Percentiles rank a stretch among this genome's conserved stretches.
Evolutionary conservation across 2,329 filamentous ascomycete species (phyloP).

Genomic region (Microsporum ferrugineum): DNA sequence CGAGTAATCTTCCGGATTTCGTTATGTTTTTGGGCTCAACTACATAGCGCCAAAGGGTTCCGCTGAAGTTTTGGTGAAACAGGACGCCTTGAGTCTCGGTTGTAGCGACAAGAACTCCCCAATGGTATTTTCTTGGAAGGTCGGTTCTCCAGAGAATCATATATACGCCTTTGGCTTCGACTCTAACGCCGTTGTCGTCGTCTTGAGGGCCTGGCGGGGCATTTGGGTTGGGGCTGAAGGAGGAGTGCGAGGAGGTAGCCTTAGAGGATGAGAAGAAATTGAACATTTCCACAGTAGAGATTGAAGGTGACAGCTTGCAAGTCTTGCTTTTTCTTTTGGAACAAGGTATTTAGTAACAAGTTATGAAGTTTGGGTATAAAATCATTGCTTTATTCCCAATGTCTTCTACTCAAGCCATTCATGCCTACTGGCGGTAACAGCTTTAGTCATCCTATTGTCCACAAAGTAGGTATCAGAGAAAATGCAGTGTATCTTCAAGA

Average conservation of each 20-base stretch:
- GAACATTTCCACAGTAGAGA: background rate
- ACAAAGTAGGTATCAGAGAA: too few species aligned
- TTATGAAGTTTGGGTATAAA: too few species aligned
- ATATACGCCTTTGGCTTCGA: constrained; percentile 13
- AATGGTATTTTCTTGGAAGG: constrained; percentile 9
- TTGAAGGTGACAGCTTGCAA: background rate
- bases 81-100: constrained; percentile 8
- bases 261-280: background rate
- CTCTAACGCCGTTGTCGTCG: constrained; percentile 1
- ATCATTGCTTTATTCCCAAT: too few species aligned
- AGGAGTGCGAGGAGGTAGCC: background rate
- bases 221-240: background rate
- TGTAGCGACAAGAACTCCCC: constrained; percentile 13
- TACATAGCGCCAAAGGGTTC: constrained; percentile 9
- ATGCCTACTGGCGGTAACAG: too few species aligned
- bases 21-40: constrained; percentile 7
- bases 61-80: constrained; percentile 10
- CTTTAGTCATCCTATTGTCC: too few species aligned
- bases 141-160: constrained; percentile 10
- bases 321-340: background rate
- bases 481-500: too few species aligned
- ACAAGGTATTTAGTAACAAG: background rate
- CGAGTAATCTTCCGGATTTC: constrained; percentile 8
- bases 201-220: background rate
- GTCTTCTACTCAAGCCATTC: too few species aligned